Evolutionary conservation across 371 early-diverging fungal species (phyloP).

Genomic region (Entomophthora muscae): DNA sequence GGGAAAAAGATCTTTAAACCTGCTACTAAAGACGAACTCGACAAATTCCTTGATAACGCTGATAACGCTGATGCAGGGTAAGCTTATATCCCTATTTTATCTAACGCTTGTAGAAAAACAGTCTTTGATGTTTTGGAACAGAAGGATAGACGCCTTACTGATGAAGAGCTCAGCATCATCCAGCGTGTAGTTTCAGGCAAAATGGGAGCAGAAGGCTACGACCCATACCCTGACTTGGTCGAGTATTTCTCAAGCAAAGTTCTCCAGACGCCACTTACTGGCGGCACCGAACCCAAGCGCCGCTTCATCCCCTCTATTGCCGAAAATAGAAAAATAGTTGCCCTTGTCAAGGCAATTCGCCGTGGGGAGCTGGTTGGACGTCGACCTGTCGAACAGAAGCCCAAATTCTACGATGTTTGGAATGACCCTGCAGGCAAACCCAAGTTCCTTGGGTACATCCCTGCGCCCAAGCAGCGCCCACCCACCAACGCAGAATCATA

Average conservation of each 20-base stretch:
- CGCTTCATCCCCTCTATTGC: slow-evolving; percentile 87
- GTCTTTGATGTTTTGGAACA: slow-evolving; percentile 64
- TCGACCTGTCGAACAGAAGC: slow-evolving; percentile 31
- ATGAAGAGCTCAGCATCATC: slow-evolving; percentile 82
- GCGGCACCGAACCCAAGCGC: slow-evolving; percentile 84
- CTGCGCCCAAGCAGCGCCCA: slow-evolving; percentile 77
- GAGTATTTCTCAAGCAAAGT: slow-evolving; percentile 86
- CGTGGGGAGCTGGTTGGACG: slow-evolving; percentile 62
- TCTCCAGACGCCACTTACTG: slow-evolving; percentile 54
- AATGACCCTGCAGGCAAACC: slow-evolving; percentile 28
- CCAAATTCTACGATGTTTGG: slow-evolving; percentile 73
- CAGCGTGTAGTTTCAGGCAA: slow-evolving; percentile 59
- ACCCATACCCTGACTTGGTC: slow-evolving; percentile 73
- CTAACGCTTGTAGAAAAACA: slow-evolving; percentile 32
- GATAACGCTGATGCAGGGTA: slow-evolving; percentile 86
- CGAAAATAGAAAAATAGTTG: slow-evolving; percentile 75
- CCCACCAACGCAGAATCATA: slow-evolving; percentile 90
- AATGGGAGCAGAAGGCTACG: slow-evolving; percentile 63
- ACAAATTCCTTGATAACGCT: slow-evolving; percentile 74
- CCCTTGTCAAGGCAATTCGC: slow-evolving; percentile 87
- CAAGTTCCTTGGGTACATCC: slow-evolving; percentile 48
- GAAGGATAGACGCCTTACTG: slow-evolving; percentile 60
- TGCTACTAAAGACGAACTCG: slow-evolving; percentile 76
- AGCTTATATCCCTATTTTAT: background rate
- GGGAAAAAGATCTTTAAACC: slow-evolving; percentile 81